Conservation (phyloP, 805 yeast genomes). For the Pichia pseudocactophila region DNA sequence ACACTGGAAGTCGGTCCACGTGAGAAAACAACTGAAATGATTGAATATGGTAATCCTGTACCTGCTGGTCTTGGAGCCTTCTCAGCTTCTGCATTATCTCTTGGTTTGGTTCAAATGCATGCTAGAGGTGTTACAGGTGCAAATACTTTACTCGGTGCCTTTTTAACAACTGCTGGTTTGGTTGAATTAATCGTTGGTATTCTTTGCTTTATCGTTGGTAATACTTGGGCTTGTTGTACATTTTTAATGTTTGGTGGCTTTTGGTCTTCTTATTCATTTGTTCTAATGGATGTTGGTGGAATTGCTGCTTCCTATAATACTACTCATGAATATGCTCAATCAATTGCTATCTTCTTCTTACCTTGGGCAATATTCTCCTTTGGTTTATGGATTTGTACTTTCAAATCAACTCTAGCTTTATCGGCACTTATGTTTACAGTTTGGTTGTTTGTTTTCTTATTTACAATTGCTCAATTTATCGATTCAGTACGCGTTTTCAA, state of each 20-base stretch:
- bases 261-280: slow-evolving; percentile 42
- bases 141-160: slow-evolving; percentile 37
- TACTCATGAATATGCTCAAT: slow-evolving; percentile 31
- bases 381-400: slow-evolving; percentile 36
- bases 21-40: slow-evolving; percentile 18
- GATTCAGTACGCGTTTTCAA: slow-evolving; percentile 25
- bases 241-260: slow-evolving; percentile 47
- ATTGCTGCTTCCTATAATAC: slow-evolving; percentile 32
- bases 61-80: slow-evolving; percentile 47
- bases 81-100: slow-evolving; percentile 36
- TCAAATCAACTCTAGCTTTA: slow-evolving; percentile 39
- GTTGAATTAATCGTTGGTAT: slow-evolving; percentile 43
- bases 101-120: slow-evolving; percentile 38
- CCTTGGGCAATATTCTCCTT: slow-evolving; percentile 48
- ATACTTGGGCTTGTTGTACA: slow-evolving; percentile 49
- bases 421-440: slow-evolving; percentile 33
- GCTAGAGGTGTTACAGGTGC: slow-evolving; percentile 38
- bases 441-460: slow-evolving; percentile 37
- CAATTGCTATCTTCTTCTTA: slow-evolving; percentile 39
- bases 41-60: slow-evolving; percentile 37
- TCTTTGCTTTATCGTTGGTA: slow-evolving; percentile 42
- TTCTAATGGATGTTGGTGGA: slow-evolving; percentile 37
- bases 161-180: slow-evolving; percentile 41
- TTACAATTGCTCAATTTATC: slow-evolving; percentile 37
- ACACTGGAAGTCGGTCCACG: slow-evolving; percentile 36